Evolutionary conservation across 495 filamentous ascomycete genomes (phyloP).

Genomic region (Penicillium coffeae): DNA sequence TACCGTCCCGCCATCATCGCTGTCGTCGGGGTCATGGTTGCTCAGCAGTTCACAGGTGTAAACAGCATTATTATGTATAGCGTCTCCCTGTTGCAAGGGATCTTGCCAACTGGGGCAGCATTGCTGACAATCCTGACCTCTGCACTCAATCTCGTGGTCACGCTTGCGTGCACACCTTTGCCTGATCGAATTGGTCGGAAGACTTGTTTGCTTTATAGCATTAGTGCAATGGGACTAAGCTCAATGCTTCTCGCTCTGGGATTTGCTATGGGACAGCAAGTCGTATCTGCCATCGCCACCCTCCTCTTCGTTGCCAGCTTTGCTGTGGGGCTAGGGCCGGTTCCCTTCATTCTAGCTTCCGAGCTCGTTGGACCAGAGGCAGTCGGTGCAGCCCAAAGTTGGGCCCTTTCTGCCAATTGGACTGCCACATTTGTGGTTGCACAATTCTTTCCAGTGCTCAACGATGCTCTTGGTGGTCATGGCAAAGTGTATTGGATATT

Average conservation of each 20-base stretch:
- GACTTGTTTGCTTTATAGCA: conserved; percentile 71
- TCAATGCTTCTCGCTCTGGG: conserved; percentile 71
- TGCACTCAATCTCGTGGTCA: conserved; percentile 78
- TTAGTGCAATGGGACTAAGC: conserved; percentile 75
- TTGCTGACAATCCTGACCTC: conserved; percentile 82
- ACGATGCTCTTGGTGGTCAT: conserved; percentile 64
- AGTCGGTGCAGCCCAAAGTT: conserved; percentile 82
- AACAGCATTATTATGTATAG: conserved; percentile 99
- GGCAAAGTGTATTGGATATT: conserved; percentile 90
- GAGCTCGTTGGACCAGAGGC: conserved; percentile 87
- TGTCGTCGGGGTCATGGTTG: conserved; percentile 85
- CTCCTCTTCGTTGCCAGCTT: conserved; percentile 85
- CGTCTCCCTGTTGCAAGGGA: conserved; percentile 73
- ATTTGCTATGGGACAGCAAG: conserved; percentile 63
- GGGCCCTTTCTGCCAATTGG: conserved; percentile 84
- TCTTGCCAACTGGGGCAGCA: conserved; percentile 73
- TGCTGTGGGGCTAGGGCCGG: conserved; percentile 84
- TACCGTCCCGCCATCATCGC: conserved; percentile 77
- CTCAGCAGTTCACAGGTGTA: conserved; percentile 88
- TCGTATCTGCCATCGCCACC: conserved; percentile 74
- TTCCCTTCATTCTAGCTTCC: conserved; percentile 88
- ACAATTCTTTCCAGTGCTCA: conserved; percentile 87
- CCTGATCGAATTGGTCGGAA: conserved; percentile 87
- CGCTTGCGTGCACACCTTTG: conserved; percentile 72
- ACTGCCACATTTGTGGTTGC: conserved; percentile 87